Evolutionary conservation across 108 stramenopile genomes (phyloP).

Genomic region (Asterionellopsis glacialis): DNA sequence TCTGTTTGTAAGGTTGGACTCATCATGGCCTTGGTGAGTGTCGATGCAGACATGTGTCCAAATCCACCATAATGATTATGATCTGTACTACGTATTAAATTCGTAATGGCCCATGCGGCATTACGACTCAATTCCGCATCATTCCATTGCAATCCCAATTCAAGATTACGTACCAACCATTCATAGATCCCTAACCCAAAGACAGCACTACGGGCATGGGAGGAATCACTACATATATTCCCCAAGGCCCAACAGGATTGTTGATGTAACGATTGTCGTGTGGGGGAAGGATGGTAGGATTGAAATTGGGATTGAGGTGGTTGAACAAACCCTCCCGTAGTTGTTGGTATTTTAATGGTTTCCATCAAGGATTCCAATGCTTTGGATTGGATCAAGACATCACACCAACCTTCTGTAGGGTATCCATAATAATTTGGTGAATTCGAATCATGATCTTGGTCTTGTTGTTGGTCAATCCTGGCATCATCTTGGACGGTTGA

Average conservation of each 20-base stretch:
- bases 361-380: not conserved
- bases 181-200: not conserved
- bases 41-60: not conserved
- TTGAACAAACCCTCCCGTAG: too few species aligned
- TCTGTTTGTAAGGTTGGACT: not conserved
- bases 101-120: constrained; percentile 4
- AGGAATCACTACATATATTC: constrained; percentile 9
- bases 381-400: not conserved
- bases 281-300: not conserved
- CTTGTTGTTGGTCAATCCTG: too few species aligned
- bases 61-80: not conserved
- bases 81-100: not conserved
- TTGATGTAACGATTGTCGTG: not conserved
- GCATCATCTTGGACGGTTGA: too few species aligned
- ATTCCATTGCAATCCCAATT: not conserved
- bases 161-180: not conserved
- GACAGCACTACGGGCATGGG: not conserved
- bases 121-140: not conserved
- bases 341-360: too few species aligned
- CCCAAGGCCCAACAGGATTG: constrained; percentile 13
- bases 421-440: not conserved
- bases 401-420: not conserved
- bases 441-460: too few species aligned
- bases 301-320: not conserved
- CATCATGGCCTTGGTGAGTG: not conserved